phyloP scores from a whole-genome alignment of 768 basidiomycete genomes.

The Boletus subparvulus region DNA sequence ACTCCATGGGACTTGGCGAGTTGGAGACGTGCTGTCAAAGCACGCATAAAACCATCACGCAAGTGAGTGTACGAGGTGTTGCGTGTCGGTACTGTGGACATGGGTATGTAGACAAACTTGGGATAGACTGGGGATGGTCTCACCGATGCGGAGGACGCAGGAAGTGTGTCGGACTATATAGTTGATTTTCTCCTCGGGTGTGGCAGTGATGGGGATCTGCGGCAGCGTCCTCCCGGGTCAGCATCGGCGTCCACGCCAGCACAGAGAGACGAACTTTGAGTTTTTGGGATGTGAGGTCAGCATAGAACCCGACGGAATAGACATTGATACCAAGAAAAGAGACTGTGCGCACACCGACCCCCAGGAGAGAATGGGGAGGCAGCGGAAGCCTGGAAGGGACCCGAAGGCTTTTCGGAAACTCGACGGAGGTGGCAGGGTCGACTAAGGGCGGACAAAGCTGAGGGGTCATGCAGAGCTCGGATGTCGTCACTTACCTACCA shows the following conservation, averaged over 20 bases:
- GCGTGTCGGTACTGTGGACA: slow-evolving; percentile 67
- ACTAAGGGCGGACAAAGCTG: slow-evolving; percentile 36
- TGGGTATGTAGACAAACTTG: neutral
- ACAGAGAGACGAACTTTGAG: slow-evolving; percentile 46
- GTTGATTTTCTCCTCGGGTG: slow-evolving; percentile 68
- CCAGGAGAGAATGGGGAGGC: slow-evolving; percentile 69
- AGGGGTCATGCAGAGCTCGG: neutral
- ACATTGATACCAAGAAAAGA: slow-evolving; percentile 87
- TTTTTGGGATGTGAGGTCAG: slow-evolving; percentile 67
- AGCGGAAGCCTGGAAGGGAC: slow-evolving; percentile 63
- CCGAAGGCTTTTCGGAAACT: slow-evolving; percentile 65
- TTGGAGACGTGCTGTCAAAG: slow-evolving; percentile 61
- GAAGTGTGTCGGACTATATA: slow-evolving; percentile 65
- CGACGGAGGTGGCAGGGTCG: slow-evolving; percentile 72
- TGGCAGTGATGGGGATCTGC: slow-evolving; percentile 55
- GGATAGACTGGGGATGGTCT: slow-evolving; percentile 12
- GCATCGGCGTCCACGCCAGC: neutral
- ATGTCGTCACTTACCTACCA: slow-evolving; percentile 16
- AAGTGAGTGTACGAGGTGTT: slow-evolving; percentile 76
- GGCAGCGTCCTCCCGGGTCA: neutral
- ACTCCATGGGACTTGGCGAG: slow-evolving; percentile 49
- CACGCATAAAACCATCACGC: slow-evolving; percentile 79
- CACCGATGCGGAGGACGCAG: slow-evolving; percentile 75
- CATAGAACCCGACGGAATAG: slow-evolving; percentile 89
- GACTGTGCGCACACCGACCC: slow-evolving; percentile 84